Conservation (phyloP, 169 alveolate genomes). For the Eimeria praecox region DNA sequence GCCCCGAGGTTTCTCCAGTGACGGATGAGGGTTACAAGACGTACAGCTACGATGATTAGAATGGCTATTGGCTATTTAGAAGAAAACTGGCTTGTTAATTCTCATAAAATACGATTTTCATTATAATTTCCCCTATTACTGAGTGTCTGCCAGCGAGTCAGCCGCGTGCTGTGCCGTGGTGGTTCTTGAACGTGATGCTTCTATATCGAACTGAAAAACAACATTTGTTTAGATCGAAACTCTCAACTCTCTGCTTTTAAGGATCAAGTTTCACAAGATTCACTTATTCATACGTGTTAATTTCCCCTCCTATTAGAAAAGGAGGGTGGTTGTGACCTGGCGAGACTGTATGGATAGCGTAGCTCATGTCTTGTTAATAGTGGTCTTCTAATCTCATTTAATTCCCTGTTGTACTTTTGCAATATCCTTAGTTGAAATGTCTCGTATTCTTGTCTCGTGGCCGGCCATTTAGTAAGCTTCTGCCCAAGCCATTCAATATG, state of each 20-base stretch:
- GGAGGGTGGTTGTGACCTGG: neutral
- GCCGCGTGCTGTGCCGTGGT: neutral
- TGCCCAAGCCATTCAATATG: neutral
- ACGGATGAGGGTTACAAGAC: neutral
- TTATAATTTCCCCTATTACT: neutral
- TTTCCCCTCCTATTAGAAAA: neutral
- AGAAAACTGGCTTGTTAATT: neutral
- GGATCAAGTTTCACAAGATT: neutral
- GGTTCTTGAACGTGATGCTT: neutral
- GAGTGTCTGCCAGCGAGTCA: neutral
- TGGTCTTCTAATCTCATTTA: neutral
- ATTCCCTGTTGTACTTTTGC: neutral
- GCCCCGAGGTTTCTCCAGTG: neutral
- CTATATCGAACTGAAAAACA: neutral
- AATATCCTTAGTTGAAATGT: neutral
- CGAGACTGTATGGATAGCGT: neutral
- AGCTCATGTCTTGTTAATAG: neutral
- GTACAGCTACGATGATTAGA: too few species aligned
- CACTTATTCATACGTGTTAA: neutral
- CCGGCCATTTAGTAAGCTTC: neutral
- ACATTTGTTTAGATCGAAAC: neutral
- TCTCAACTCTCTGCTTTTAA: neutral
- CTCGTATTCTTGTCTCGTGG: neutral
- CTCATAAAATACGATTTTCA: neutral
- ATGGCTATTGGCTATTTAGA: neutral